Base-by-base conservation (phyloP, 1,139 yeast genomes). In the Starmera stellimalicola region DNA sequence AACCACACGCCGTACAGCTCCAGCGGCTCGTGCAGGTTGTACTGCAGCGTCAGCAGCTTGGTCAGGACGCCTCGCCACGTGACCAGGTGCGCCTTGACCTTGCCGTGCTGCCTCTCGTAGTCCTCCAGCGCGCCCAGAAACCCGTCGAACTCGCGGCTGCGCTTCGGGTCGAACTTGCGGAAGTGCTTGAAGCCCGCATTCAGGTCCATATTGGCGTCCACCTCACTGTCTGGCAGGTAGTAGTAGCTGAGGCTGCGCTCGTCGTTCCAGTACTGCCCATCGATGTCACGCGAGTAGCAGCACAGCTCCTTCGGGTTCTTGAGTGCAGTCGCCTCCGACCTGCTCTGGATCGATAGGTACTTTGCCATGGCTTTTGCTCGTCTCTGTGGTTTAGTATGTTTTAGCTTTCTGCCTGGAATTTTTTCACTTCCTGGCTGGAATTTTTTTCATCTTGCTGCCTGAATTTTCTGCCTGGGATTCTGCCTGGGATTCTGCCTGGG, bases 11-110 rank as follows among this genome's bases (percentile, higher is more conserved):
- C 58, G 41, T 83, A 75, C 36, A 82, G 59, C 40, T 73, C 75
- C 14, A 87, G 57, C n/a, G 71, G 68, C 37, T 81, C 81, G 26
- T 62, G 57, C 22, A 55, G 46, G 35, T 68, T 67, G 46, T 70
- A 76, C 0, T 87, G 87, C 24, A 81, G 57, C 4, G 75, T 62
- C 56, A 85, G 59, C 17, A 85, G 52, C 42, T 69, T 72, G 29
- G 88, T 69, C 75, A 88, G 73, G 29, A 84, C 60, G 1, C 96
- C 96, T 44, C 97, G 65, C 68, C 84, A 84, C 0, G 95, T 77
- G 28, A 91, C 63, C 26, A 91, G 67, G 48, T 85, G 85, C 3
- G 73, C 75, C 20, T 68, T 68, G 2, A 71, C 52, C 41, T 68
- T 75, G 27, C 62, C 57, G 1, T 65, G 65, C 16, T 60, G 57